phyloP scores from a whole-genome alignment of 768 basidiomycete species.

The Scleroderma bovista region DNA sequence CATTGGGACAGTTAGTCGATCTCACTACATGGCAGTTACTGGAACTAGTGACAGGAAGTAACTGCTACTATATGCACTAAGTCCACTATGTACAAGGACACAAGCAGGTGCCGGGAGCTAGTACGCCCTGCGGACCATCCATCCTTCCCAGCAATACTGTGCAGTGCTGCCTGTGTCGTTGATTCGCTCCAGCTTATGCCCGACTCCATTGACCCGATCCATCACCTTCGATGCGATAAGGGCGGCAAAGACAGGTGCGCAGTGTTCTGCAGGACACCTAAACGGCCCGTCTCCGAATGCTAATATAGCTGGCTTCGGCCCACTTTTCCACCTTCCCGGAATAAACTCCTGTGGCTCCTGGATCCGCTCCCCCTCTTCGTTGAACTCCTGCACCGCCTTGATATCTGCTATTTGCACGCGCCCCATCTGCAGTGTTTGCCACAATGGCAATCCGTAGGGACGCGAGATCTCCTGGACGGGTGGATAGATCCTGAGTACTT shows the following conservation, averaged over 20 bases:
- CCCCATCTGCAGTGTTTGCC: constrained; percentile 10
- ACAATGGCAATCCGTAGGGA: constrained; percentile 4
- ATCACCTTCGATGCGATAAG: constrained; percentile 41
- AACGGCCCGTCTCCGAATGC: constrained; percentile 42
- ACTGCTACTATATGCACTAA: too few relatives aligned
- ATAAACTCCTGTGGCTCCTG: constrained; percentile 31
- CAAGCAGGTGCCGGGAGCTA: too few relatives aligned
- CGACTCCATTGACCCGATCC: constrained; percentile 26
- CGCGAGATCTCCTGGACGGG: constrained; percentile 13
- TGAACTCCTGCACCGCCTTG: constrained; percentile 22
- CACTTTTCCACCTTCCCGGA: constrained; percentile 9
- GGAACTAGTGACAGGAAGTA: too few relatives aligned
- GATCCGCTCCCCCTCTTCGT: constrained; percentile 38
- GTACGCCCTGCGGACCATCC: constrained; percentile 28
- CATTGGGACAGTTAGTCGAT: too few relatives aligned
- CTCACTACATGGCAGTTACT: too few relatives aligned
- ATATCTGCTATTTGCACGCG: constrained; percentile 19
- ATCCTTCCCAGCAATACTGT: constrained; percentile 13
- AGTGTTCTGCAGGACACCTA: constrained; percentile 39
- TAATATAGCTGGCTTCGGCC: constrained; percentile 25
- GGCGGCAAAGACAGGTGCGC: constrained; percentile 50
- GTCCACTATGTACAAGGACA: too few relatives aligned
- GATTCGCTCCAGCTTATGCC: constrained; percentile 26
- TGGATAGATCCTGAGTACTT: constrained; percentile 9
- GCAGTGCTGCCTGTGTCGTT: neutral